A percentile compares a stretch with the other conserved stretches of the same genome.
Conservation (phyloP, 306 rosid genomes). For the Citrullus amarus region DNA sequence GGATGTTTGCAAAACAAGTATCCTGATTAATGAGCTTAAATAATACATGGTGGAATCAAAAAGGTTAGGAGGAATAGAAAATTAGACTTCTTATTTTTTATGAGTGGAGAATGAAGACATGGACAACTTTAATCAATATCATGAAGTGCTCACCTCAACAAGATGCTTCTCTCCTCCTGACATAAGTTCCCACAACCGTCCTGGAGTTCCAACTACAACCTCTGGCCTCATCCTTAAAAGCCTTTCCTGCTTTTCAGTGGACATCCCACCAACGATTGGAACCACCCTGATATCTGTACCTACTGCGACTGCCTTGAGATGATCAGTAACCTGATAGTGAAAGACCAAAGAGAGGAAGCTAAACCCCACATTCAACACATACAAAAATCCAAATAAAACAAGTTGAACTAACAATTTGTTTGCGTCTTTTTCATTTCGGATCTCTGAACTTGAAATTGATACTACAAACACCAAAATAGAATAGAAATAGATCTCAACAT, state of each 20-base stretch:
- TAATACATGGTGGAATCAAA: slow-evolving; percentile 2
- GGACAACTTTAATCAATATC: background rate
- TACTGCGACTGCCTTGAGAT: slow-evolving; percentile 60
- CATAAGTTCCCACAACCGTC: slow-evolving; percentile 95
- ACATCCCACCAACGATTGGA: slow-evolving; percentile 91
- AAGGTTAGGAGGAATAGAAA: background rate
- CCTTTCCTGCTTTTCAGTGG: slow-evolving; percentile 82
- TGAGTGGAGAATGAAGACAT: background rate
- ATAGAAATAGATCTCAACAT: background rate
- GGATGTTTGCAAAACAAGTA: background rate
- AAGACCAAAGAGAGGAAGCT: background rate
- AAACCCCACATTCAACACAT: slow-evolving; percentile 6
- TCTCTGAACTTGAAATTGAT: background rate
- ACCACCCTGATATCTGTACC: slow-evolving; percentile 55
- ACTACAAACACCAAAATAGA: background rate
- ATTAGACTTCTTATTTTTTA: background rate
- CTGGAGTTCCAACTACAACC: slow-evolving; percentile 93
- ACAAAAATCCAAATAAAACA: background rate
- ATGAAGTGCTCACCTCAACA: slow-evolving; percentile 46
- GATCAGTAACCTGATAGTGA: slow-evolving; percentile 60
- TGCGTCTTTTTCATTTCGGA: background rate
- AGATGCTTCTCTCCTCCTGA: slow-evolving; percentile 79
- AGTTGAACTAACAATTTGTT: background rate
- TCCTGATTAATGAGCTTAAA: background rate
- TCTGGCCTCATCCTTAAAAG: slow-evolving; percentile 70